Evolutionary conservation across 2,329 filamentous ascomycete species (phyloP), one percentile per base, ranked within the genome.

Genomic region (Hypocreales sp.): DNA sequence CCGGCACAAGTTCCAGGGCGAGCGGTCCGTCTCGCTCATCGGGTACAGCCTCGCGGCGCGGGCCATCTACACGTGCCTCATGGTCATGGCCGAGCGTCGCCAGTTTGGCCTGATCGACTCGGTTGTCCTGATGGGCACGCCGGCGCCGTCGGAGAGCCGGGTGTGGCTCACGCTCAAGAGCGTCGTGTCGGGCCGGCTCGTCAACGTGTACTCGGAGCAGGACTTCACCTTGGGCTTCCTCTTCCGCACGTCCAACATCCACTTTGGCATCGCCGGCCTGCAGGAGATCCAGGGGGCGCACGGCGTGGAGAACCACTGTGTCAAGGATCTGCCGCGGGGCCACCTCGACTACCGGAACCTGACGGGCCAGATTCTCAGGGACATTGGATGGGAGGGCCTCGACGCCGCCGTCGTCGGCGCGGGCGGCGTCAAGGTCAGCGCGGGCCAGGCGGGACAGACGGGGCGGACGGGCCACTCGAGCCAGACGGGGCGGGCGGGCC

Each of bases 171-270:
- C 72, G 5, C 66, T 93, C 44, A 74, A 80, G 35, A 77, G 72
- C 32, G 79, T 87, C 3, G 82, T 92, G 4, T 67, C 72, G 22
- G 84, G 86, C 0, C 72, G 84, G 14, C 61, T 94, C n/a, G 66
- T 94, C 44, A 95, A 94, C 40, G 83, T 90, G 4, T 94, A 77
- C 48, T 92, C 81, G 1, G 73, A 78, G 27, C 80, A 82, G 25
- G 87, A 95, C 48, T 84, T 82, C 38, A 73, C 94, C 15, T 72
- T 95, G 3, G 84, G 74, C 1, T 92, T 94, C 47, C 60, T 94
- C 21, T 92, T 87, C 48, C 75, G 87, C 27, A 81, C 73, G 3
- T 81, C 79, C 29, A 83, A 77, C 39, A 68, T 87, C 26, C 76
- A 90, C 37, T 76, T 79, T 34, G 86, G 87, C 2, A 66, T 95